These are phyloP conservation scores for Backusella liffmaniae DNA, from an alignment of 192 early-diverging fungal species.

Conservation along the genomic window DNA sequence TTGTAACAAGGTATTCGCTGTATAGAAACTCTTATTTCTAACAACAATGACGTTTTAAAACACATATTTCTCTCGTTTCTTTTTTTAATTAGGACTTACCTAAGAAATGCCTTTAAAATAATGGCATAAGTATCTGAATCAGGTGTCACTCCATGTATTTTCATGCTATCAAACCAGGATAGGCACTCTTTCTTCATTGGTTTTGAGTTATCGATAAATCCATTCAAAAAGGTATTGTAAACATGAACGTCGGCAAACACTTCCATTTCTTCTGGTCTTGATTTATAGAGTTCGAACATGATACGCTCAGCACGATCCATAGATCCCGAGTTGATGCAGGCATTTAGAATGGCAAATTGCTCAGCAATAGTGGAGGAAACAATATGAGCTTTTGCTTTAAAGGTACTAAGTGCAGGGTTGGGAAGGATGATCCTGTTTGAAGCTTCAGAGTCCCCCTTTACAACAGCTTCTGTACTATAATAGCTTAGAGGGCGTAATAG, in stretches of 20 bases:
- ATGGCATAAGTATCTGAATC: conserved; percentile 77
- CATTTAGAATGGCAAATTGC: conserved; percentile 77
- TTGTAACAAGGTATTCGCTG: conserved; percentile 44
- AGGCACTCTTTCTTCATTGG: conserved; percentile 57
- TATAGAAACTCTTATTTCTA: conserved; percentile 45
- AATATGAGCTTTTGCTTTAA: conserved; percentile 26
- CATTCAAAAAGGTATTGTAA: conserved; percentile 84
- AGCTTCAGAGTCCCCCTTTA: background rate
- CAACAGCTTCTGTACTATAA: background rate
- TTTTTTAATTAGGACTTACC: conserved; percentile 36
- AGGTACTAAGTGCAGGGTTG: conserved; percentile 27
- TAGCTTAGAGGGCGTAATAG: background rate
- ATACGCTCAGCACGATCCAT: conserved; percentile 73
- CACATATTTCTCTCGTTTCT: background rate
- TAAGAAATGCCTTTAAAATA: conserved; percentile 68
- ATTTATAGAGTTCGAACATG: conserved; percentile 59
- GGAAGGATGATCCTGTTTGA: conserved; percentile 28
- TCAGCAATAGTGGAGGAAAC: conserved; percentile 48
- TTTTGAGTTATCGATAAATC: conserved; percentile 54
- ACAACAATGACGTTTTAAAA: conserved; percentile 12
- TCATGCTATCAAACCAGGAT: conserved; percentile 72
- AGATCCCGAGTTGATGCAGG: conserved; percentile 72
- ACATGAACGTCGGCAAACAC: conserved; percentile 65
- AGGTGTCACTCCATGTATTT: conserved; percentile 54
- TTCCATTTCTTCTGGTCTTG: conserved; percentile 69